Evolutionary conservation across 2,329 filamentous ascomycete genomes (phyloP), one percentile per base, ranked within the genome.

Genomic region (Ceratocystis harringtonii): DNA sequence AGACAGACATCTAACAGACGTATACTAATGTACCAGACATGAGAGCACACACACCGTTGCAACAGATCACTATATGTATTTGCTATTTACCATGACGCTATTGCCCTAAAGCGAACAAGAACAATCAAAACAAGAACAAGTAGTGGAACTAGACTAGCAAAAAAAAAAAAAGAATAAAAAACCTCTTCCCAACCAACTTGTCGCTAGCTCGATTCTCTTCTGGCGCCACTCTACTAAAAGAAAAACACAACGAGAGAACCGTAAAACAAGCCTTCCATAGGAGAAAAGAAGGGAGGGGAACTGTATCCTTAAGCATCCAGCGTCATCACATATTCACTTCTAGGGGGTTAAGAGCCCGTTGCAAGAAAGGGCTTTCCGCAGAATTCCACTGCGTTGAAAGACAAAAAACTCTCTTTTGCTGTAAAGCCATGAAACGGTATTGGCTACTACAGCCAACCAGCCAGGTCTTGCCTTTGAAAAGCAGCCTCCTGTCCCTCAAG

Each of bases 331-430:
- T 41, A 41, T 41, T 41, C 36, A 41, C 36, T 41, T 41, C 36
- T 41, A 41, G 36, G 36, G 12, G 3, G 36, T 41, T 41, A 41
- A 41, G 22, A 41, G 57, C 43, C 55, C 63, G 55, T 57, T 61
- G 63, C 36, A 60, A 65, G 55, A 65, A 61, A 65, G 55, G 36
- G 63, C 63, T 65, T 65, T 65, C 63, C 63, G 55, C 63, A 65
- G 63, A 57, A 61, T 65, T 65, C 41, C 63, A 65, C 63, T 30
- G 63, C 63, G 63, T 65, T 65, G 43, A 65, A 65, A 65, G 55
- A 61, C 63, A 48, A 48, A 15, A 61, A 30, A 61, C 52, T 32
- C 61, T 61, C 63, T 65, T 44, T 61, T 43, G 64, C 36, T 45
- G 50, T 43, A 41, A 41, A 41, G 36, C 36, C 36, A 15, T 41